Conservation (phyloP, 768 basidiomycete species). For the Tricholoma flavovirens region DNA sequence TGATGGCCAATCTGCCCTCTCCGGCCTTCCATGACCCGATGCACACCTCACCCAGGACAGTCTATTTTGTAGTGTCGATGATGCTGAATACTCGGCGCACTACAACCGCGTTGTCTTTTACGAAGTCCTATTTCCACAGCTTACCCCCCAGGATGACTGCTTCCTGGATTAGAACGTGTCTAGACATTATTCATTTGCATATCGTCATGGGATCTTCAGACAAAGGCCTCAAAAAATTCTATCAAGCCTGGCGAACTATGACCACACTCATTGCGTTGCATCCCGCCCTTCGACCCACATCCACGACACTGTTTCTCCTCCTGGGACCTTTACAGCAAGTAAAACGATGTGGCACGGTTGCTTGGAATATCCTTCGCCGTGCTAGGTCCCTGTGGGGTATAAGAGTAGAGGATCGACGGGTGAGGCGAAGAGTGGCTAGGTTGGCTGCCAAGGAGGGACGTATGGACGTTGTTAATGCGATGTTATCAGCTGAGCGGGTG, state of each 20-base stretch:
- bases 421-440: slow-evolving; percentile 51
- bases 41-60: slow-evolving; percentile 34
- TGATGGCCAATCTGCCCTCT: slow-evolving; percentile 38
- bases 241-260: slow-evolving; percentile 38
- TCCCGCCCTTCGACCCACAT: slow-evolving; percentile 46
- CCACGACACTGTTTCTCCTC: slow-evolving; percentile 54
- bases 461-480: slow-evolving; percentile 39
- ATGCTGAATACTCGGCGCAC: slow-evolving; percentile 39
- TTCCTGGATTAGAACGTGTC: slow-evolving; percentile 29
- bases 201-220: slow-evolving; percentile 29
- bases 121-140: slow-evolving; percentile 41
- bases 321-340: slow-evolving; percentile 45
- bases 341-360: slow-evolving; percentile 50
- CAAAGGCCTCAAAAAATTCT: slow-evolving; percentile 38
- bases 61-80: slow-evolving; percentile 39
- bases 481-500: slow-evolving; percentile 18
- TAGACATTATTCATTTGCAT: slow-evolving; percentile 53
- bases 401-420: slow-evolving; percentile 47
- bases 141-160: slow-evolving; percentile 39
- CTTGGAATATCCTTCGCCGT: slow-evolving; percentile 34
- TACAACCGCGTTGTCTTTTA: slow-evolving; percentile 37
- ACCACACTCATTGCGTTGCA: slow-evolving; percentile 40
- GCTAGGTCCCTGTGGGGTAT: slow-evolving; percentile 55
- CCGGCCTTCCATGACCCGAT: slow-evolving; percentile 27
- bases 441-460: slow-evolving; percentile 65